Evolutionary conservation across 108 stramenopile species (phyloP), one percentile per base, ranked within the genome.

Genomic region (Skeletonema menzelii): DNA sequence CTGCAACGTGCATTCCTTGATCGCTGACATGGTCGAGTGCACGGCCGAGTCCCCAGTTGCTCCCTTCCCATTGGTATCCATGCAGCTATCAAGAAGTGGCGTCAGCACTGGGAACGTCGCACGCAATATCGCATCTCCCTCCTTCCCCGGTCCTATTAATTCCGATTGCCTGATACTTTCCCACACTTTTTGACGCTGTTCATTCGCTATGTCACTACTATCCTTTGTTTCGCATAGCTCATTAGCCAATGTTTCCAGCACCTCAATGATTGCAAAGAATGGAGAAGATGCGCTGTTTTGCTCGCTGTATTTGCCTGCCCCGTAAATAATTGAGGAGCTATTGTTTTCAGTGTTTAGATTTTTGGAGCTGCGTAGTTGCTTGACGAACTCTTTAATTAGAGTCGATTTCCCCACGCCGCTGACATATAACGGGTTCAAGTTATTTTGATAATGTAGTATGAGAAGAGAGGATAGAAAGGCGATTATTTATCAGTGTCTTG

Each of bases 381-480:
- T 30, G 22, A 63, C 69, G 31, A 70, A 63, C 30, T 62, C 70
- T 19, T 72, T 26, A 8, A 79, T 69, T 32, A 79, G 46, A 6
- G 71, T 14, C 7, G 71, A 72, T 67, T 79, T 79, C 0, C 77
- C 77, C n/a, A 31, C 28, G 20, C 77, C 77, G 20, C 69, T 62
- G 44, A 17, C n/a, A n/a, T n/a, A n/a, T n/a, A n/a, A n/a, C n/a
- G n/a, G n/a, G n/a, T n/a, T n/a, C n/a, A n/a, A n/a, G n/a, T n/a
- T n/a, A n/a, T n/a, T n/a, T n/a, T n/a, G n/a, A n/a, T n/a, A n/a
- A n/a, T n/a, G n/a, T n/a, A n/a, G n/a, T n/a, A n/a, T 35, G 35
- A 35, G 35, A 8, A 0, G 8, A 8, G 5, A 8, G 0, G 2
- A 35, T 35, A 35, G 35, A 35, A 35, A 35, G 13, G 14, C 40